Evolutionary conservation across 768 basidiomycete genomes (phyloP).

Genomic region (Nevesoporus exiguus): DNA sequence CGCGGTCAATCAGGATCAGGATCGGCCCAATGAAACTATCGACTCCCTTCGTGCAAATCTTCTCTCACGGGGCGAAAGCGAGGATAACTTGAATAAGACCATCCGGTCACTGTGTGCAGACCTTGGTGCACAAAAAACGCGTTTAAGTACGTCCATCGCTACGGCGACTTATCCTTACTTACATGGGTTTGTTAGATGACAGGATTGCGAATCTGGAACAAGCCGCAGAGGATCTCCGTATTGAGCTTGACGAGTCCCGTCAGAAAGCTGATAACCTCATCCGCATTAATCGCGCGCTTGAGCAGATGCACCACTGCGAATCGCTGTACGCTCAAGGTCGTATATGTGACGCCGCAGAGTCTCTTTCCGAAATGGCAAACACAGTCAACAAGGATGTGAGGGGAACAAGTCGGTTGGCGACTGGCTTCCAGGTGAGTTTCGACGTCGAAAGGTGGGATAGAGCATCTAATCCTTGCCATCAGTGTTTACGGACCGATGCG

Average conservation of each 20-base stretch:
- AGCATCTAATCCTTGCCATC: neutral
- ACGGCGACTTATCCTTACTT: neutral
- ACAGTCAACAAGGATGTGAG: neutral
- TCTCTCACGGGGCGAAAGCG: neutral
- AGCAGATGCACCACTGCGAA: slow-evolving; percentile 5
- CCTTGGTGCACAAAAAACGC: neutral
- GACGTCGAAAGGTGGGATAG: neutral
- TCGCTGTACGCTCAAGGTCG: neutral
- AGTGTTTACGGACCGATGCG: neutral
- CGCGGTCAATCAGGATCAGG: too few relatives aligned
- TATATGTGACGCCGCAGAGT: neutral
- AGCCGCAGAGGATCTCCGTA: neutral
- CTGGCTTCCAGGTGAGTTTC: neutral
- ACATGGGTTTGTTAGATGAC: neutral
- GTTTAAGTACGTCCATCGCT: neutral
- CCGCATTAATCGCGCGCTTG: too few relatives aligned
- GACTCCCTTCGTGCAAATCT: too few relatives aligned
- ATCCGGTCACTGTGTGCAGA: neutral
- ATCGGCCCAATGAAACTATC: too few relatives aligned
- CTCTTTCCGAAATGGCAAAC: neutral
- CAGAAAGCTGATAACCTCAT: neutral
- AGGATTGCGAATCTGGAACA: neutral
- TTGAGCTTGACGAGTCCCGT: neutral
- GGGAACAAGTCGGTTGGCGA: neutral
- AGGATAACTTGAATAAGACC: neutral